phyloP scores from a whole-genome alignment of 1,139 yeast species.

The Suhomyces maxii region DNA sequence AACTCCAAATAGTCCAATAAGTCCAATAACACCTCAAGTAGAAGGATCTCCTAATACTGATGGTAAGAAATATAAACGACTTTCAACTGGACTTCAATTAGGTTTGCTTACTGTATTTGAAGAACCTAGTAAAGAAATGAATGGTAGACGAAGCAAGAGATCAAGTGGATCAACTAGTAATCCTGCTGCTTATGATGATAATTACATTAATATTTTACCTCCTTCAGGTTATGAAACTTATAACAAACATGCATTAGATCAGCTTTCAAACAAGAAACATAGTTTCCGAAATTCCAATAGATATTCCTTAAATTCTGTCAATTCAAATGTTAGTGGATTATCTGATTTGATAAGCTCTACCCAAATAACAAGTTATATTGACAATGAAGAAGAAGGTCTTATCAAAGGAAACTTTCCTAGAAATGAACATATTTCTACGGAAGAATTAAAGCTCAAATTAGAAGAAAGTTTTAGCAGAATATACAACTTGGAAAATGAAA shows the following conservation, averaged over 20 bases:
- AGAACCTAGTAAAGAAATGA: slow-evolving; percentile 20
- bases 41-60: slow-evolving; percentile 4
- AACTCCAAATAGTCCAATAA: slow-evolving; percentile 9
- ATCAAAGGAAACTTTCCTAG: slow-evolving; percentile 5
- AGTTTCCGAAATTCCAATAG: slow-evolving; percentile 25
- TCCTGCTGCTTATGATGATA: slow-evolving; percentile 26
- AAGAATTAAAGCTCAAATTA: slow-evolving; percentile 34
- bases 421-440: slow-evolving; percentile 26
- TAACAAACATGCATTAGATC: slow-evolving; percentile 40
- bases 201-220: slow-evolving; percentile 28
- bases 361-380: slow-evolving; percentile 37
- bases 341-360: slow-evolving; percentile 43
- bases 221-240: slow-evolving; percentile 30
- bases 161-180: slow-evolving; percentile 4
- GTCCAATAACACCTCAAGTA: slow-evolving; percentile 7
- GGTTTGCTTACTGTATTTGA: slow-evolving; percentile 45
- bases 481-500: slow-evolving; percentile 36
- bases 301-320: slow-evolving; percentile 41
- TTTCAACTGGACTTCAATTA: slow-evolving; percentile 42
- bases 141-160: slow-evolving; percentile 2
- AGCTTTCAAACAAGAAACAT: slow-evolving; percentile 20
- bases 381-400: slow-evolving; percentile 20
- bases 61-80: slow-evolving; percentile 32
- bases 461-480: slow-evolving; percentile 44
- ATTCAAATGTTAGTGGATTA: slow-evolving; percentile 44